Evolutionary conservation across 805 yeast genomes (phyloP), one percentile per base, ranked within the genome.

Genomic region (Helenozyma baotianmanensis): DNA sequence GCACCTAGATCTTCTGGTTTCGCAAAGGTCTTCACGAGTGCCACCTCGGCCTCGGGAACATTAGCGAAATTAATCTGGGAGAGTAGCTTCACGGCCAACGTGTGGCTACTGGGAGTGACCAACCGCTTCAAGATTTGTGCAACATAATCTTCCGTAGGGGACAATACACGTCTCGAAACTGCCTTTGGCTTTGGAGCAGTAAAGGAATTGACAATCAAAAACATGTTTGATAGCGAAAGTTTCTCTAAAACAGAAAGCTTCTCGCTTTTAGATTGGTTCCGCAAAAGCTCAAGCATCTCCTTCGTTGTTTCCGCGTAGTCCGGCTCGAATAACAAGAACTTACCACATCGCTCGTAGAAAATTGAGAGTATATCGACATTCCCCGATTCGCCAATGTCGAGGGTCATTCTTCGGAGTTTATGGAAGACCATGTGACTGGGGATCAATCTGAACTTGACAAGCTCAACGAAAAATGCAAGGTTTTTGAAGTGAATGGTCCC

Each of bases 341-440:
- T 65, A 0, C 95, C 95, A 45, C 85, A 71, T 23, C 75, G 65
- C 47, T 88, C 95, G 48, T 86, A 80, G 26, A 86, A 60, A n/a
- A 80, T 69, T 8, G 77, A 67, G 35, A 88, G 58, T 6, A 80
- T 72, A 45, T 83, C 95, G 37, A 84, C 70, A 51, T 82, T 84
- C 39, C 72, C 71, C 7, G 77, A 68, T 0, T 70, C 64, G 5
- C 70, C 64, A 13, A 70, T 48, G 32, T 72, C 71, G 34, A 76
- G 48, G 2, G 82, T 72, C 43, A 85, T 59, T 2, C 70, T 59
- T 46, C 86, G 68, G 29, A 88, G 69, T 50, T 81, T 82, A 54
- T 87, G 89, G 51, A 86, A 82, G 9, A 80, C 64, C 37, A 80
- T 68, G 54, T 78, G 80, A n/a, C 68, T 61, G 0, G 95, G 90